These are phyloP conservation scores for Medicago ruthenica DNA, from an alignment of 306 rosid genomes.

Conservation along the genomic window DNA sequence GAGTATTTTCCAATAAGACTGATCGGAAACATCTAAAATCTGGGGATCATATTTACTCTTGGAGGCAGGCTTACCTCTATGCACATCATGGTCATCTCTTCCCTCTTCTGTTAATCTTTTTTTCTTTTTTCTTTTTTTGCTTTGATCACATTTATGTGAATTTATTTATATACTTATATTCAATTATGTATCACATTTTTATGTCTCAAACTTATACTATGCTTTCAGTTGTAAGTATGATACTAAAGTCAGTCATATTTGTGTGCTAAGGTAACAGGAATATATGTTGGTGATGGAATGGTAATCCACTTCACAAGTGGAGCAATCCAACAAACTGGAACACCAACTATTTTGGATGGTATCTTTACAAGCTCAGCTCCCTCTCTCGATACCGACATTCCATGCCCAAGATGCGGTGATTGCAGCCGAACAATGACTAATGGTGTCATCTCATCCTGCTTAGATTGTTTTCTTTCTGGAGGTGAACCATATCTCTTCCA, in stretches of 20 bases:
- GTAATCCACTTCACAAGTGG: slow-evolving; percentile 77
- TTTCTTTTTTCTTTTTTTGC: too few species aligned
- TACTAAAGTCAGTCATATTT: slow-evolving; percentile 27
- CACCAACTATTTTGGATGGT: slow-evolving; percentile 50
- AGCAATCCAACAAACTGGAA: slow-evolving; percentile 52
- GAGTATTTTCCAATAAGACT: slow-evolving; percentile 67
- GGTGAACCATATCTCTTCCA: slow-evolving; percentile 63
- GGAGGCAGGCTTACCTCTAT: slow-evolving; percentile 71
- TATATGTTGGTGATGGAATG: slow-evolving; percentile 64
- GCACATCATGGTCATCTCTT: slow-evolving; percentile 75
- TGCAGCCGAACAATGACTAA: slow-evolving; percentile 43
- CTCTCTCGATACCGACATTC: slow-evolving; percentile 42
- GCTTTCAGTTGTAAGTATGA: too few species aligned
- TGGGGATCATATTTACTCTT: slow-evolving; percentile 84
- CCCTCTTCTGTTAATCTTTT: not conserved
- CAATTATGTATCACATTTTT: not conserved
- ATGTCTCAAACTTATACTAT: too few species aligned
- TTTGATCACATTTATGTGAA: too few species aligned
- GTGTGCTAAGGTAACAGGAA: slow-evolving; percentile 56
- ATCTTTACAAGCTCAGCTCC: slow-evolving; percentile 51
- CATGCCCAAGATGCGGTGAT: slow-evolving; percentile 64
- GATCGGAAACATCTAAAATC: slow-evolving; percentile 53
- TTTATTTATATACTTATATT: not conserved
- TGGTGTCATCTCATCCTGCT: slow-evolving; percentile 69
- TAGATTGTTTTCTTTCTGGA: slow-evolving; percentile 68